Base-by-base conservation (phyloP, 352 stramenopile species). In the Phytophthora pisi region DNA sequence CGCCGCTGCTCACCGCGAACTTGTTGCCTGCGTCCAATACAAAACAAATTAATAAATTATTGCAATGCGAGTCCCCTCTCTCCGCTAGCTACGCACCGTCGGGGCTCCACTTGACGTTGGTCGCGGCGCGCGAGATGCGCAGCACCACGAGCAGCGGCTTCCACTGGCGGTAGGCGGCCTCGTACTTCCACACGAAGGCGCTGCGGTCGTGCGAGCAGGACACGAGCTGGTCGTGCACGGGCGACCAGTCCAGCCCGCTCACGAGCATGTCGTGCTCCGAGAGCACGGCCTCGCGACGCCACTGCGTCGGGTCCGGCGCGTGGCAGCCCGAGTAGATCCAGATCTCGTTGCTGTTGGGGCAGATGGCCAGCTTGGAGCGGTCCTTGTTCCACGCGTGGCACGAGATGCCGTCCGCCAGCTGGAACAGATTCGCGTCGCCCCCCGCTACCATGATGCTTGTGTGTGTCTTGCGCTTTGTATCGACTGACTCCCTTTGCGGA, bases 151-250 rank as follows among this genome's bases (percentile, higher is more conserved):
- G 81, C 57, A 86, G 87, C 45, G 92, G 95, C 61, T 97, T 97
- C 95, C 95, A 98, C 68, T 92, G 79, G 26, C 86, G 83, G 54
- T 88, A 88, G n/a, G 83, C 72, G 13, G 78, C 57, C 28, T 97
- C 89, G 64, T 91, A 98, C 45, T 90, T 96, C 95, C 95, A 98
- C 38, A 98, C 95, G 57, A 98, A 98, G 31, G 95, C 95, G 57
- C 96, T 97, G 51, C 93, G 89, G 72, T 98, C 95, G 70, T 98
- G 95, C 47, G 90, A 97, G 79, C 93, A 98, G 24, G 93, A 98
- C 34, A 98, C 95, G 30, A 98, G 88, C 77, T 96, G 90, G 77
- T 98, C 96, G 51, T 92, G 93, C 57, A 95, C 89, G 2, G 89
- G 88, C 18, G 86, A 97, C 95, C 95, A 98, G 76, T 98, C 95